Conservation (phyloP, 768 basidiomycete genomes). For the Pisolithus sp. region DNA sequence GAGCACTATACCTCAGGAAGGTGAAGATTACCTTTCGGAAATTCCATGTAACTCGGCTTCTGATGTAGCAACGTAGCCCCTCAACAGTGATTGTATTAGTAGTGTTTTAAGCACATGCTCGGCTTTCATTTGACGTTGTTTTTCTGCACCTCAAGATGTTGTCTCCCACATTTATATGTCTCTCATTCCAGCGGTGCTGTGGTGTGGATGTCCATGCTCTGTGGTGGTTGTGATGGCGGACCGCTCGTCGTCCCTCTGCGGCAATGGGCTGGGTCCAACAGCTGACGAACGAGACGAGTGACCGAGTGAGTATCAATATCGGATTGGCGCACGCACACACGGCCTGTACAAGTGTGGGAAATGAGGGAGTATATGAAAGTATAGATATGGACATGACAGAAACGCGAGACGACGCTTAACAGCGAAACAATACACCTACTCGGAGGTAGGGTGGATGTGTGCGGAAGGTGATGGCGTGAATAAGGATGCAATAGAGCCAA, state of each 20-base stretch:
- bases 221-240: too few relatives aligned
- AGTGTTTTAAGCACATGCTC: too few relatives aligned
- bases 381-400: too few relatives aligned
- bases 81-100: conserved; percentile 2
- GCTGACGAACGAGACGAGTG: too few relatives aligned
- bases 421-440: conserved; percentile 11
- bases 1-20: conserved; percentile 13
- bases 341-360: neutral
- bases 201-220: too few relatives aligned
- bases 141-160: too few relatives aligned
- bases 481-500: neutral
- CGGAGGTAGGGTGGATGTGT: conserved; percentile 5
- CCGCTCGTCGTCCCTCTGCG: too few relatives aligned
- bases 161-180: too few relatives aligned
- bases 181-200: too few relatives aligned
- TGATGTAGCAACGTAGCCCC: conserved; percentile 8
- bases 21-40: conserved; percentile 6
- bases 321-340: conserved; percentile 2
- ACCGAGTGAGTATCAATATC: neutral
- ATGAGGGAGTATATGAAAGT: neutral
- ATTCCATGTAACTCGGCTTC: neutral
- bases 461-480: neutral
- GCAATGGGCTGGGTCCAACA: too few relatives aligned
- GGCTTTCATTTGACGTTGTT: too few relatives aligned
- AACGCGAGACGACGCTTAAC: neutral